Evolutionary conservation across 306 rosid species (phyloP).

Genomic region (Neltuma alba): DNA sequence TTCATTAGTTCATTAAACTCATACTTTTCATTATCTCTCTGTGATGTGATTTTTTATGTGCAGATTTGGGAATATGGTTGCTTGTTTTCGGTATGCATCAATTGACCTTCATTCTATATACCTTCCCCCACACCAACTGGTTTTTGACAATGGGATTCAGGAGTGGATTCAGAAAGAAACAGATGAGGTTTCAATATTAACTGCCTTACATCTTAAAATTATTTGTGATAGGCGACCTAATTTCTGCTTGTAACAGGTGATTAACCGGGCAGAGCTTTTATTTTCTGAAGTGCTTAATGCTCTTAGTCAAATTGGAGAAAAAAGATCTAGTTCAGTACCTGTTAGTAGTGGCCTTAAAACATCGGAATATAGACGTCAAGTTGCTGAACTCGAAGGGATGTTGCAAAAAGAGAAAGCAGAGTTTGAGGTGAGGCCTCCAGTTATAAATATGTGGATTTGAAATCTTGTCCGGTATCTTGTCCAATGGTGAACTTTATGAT

Average conservation of each 20-base stretch:
- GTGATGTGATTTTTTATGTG: slow-evolving; percentile 28
- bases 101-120: slow-evolving; percentile 89
- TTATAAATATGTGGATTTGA: slow-evolving; percentile 27
- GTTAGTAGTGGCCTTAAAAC: slow-evolving; percentile 45
- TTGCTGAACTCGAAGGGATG: slow-evolving; percentile 77
- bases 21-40: slow-evolving; percentile 17
- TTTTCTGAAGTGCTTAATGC: slow-evolving; percentile 85
- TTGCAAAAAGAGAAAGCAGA: slow-evolving; percentile 84
- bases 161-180: slow-evolving; percentile 89
- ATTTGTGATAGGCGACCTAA: slow-evolving; percentile 21
- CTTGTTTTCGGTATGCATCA: slow-evolving; percentile 97
- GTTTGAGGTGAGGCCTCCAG: slow-evolving; percentile 70
- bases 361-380: slow-evolving; percentile 64
- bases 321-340: slow-evolving; percentile 50
- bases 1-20: slow-evolving; percentile 30
- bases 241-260: slow-evolving; percentile 65
- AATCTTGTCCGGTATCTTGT: slow-evolving; percentile 26
- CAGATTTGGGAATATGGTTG: slow-evolving; percentile 96
- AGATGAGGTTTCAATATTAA: slow-evolving; percentile 62
- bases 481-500: slow-evolving; percentile 3
- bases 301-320: slow-evolving; percentile 74
- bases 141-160: slow-evolving; percentile 65
- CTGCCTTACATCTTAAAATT: slow-evolving; percentile 32
- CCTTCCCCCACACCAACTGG: slow-evolving; percentile 80
- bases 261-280: slow-evolving; percentile 73